Evolutionary conservation across 2,329 filamentous ascomycete species (phyloP), one percentile per base, ranked within the genome.

Genomic region (Graphilbum fragrans): DNA sequence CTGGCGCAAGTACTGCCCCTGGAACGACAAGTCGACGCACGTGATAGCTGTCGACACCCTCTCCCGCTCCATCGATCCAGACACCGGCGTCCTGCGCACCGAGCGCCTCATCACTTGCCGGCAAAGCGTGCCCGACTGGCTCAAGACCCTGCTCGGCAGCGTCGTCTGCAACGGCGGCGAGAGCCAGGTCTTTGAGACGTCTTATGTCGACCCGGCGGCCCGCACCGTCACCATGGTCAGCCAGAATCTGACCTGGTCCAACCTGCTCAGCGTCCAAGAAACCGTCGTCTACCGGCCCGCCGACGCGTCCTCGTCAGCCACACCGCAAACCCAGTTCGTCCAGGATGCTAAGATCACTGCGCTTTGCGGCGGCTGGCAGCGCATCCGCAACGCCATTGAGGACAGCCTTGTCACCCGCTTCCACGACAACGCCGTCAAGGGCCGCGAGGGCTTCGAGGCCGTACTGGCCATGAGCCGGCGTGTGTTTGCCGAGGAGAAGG

Each of bases 1-100:
- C 73, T 98, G 92, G 92, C 82, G 80, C 53, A 98, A 98, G 64
- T 98, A 98, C 66, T 93, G 86, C 56, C 90, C 90, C 18, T 96
- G 92, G 90, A 98, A 98, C 69, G 84, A 95, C 62, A 92, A 94
- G 66, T 88, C 85, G n/a, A 86, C 87, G 33, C 92, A 98, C 63
- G 92, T 98, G 51, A 79, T 93, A 50, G 88, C 86, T 51, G 92
- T 96, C 55, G 92, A 98, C 66, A 96, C 90, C 14, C 65, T 98
- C 53, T 82, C 79, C 41, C 84, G 92, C 36, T 51, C 52, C 38
- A 67, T 78, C 59, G 71, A 77, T 53, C 58, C 67, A 2, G 58
- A 57, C 19, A 77, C 74, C 12, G 74, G 74, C 50, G 73, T 78
- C 54, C 69, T 78, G 44, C 70, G 72, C 48, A 77, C 73, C 22